Evolutionary conservation across 2,329 filamentous ascomycete species (phyloP).

Genomic region (Hypoxylon sp.): DNA sequence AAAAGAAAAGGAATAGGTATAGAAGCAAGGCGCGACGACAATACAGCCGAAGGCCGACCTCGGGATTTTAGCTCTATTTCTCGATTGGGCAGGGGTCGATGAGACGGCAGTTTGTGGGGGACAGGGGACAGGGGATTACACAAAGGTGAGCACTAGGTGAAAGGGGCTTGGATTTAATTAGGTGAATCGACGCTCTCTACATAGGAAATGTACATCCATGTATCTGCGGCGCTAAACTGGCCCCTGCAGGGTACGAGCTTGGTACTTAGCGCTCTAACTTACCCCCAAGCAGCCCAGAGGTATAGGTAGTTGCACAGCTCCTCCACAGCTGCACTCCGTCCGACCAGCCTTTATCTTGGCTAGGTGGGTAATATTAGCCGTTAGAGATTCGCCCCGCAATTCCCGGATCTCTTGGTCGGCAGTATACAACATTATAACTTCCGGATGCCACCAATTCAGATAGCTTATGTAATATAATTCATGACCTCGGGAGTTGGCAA

Average conservation of each 20-base stretch:
- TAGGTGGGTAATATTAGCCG: slow-evolving; percentile 32
- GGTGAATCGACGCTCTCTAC: background rate
- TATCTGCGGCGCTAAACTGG: background rate
- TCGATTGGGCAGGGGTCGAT: slow-evolving; percentile 8
- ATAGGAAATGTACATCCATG: too few species aligned
- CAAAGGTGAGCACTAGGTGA: background rate
- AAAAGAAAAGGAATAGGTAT: slow-evolving; percentile 2
- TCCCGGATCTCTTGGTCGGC: slow-evolving; percentile 35
- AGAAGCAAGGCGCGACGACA: slow-evolving; percentile 24
- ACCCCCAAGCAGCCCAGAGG: background rate
- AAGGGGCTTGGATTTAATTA: background rate
- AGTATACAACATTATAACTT: slow-evolving; percentile 12
- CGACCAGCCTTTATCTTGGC: slow-evolving; percentile 3
- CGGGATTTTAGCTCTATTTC: slow-evolving; percentile 33
- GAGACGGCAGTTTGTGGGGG: slow-evolving; percentile 42
- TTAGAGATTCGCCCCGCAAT: slow-evolving; percentile 37
- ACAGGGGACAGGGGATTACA: slow-evolving; percentile 16
- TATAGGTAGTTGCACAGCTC: background rate
- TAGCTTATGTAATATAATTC: too few species aligned
- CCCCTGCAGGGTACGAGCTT: background rate
- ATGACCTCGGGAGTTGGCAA: too few species aligned
- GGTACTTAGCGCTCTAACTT: background rate
- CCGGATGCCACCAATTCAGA: background rate
- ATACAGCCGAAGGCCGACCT: slow-evolving; percentile 42
- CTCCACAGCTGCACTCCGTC: too few species aligned